These are phyloP conservation scores for Kalmusia sp. DNA, from an alignment of 2,329 filamentous ascomycete species.

Conservation along the genomic window DNA sequence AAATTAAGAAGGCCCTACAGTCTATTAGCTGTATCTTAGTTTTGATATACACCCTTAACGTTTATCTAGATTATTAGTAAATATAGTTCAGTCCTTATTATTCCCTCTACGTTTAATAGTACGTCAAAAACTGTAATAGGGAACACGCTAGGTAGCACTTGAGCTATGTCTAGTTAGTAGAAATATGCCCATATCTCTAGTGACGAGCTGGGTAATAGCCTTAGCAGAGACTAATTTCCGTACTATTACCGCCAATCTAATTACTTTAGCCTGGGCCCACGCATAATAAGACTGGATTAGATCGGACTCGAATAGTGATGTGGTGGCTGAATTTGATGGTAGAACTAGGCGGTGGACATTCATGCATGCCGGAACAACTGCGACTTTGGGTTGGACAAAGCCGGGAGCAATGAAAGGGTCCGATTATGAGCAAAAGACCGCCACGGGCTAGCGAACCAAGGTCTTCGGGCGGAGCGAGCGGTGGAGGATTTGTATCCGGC, in stretches of 20 bases:
- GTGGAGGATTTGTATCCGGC: too few species aligned
- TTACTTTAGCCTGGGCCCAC: constrained; percentile 18
- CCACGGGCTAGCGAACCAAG: too few species aligned
- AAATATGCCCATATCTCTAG: constrained; percentile 20
- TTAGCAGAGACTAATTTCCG: constrained; percentile 23
- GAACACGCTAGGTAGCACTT: constrained; percentile 20
- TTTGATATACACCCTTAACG: constrained; percentile 16
- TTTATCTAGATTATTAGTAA: constrained; percentile 19
- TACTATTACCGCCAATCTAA: constrained; percentile 17
- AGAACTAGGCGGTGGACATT: constrained; percentile 19
- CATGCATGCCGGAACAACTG: too few species aligned
- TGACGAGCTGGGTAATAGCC: constrained; percentile 17
- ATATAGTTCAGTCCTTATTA: constrained; percentile 16
- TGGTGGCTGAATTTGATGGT: constrained; percentile 18
- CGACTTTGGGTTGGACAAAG: too few species aligned
- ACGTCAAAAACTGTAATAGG: constrained; percentile 17
- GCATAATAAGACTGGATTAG: constrained; percentile 22
- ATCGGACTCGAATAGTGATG: constrained; percentile 18
- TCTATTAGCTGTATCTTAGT: constrained; percentile 13
- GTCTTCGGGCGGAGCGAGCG: too few species aligned
- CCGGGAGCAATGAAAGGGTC: too few species aligned
- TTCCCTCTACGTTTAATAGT: constrained; percentile 17
- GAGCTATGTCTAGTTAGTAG: constrained; percentile 15
- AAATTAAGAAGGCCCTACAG: constrained; percentile 10
- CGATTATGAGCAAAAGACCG: too few species aligned